Percentiles rank a stretch among this genome's conserved stretches.
Evolutionary conservation across 2,329 filamentous ascomycete species (phyloP).

Genomic region (Knoxdaviesia capensis): DNA sequence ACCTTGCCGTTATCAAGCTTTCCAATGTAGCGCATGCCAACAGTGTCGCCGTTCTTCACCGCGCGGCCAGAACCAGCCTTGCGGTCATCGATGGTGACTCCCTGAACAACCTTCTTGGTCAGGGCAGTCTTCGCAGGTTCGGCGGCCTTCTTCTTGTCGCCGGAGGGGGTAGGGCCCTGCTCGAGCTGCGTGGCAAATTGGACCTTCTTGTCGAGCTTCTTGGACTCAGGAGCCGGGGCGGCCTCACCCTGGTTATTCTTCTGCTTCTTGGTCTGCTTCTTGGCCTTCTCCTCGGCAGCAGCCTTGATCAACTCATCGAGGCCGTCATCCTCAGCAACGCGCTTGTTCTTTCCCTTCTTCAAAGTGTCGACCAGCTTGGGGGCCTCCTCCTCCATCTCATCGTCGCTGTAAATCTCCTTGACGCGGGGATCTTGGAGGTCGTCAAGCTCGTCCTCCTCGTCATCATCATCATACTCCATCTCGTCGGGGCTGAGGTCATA

Average conservation of each 20-base stretch:
- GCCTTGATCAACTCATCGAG: conserved; percentile 65
- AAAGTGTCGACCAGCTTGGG: conserved; percentile 33
- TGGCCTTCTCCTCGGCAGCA: conserved; percentile 53
- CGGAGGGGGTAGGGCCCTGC: conserved; percentile 72
- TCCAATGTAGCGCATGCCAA: conserved; percentile 94
- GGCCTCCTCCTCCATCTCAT: conserved; percentile 60
- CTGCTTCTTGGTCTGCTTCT: conserved; percentile 95
- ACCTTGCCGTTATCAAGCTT: conserved; percentile 90
- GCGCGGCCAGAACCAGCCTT: conserved; percentile 70
- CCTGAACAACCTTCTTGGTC: conserved; percentile 62
- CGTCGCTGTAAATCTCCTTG: conserved; percentile 63
- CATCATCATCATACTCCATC: conserved; percentile 46
- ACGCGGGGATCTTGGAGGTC: conserved; percentile 61
- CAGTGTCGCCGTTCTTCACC: conserved; percentile 76
- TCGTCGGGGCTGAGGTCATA: conserved; percentile 64
- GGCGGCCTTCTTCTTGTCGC: conserved; percentile 14
- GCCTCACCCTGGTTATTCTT: conserved; percentile 97
- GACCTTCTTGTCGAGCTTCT: conserved; percentile 75
- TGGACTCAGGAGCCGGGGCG: conserved; percentile 36
- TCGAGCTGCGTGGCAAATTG: conserved; percentile 98
- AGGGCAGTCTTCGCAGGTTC: conserved; percentile 16
- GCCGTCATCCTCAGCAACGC: conserved; percentile 52
- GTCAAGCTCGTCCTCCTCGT: conserved; percentile 60
- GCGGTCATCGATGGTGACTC: conserved; percentile 88
- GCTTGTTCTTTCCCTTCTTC: conserved; percentile 84